Conservation (phyloP, 164 flowering plant genomes). For the Vitis riparia region DNA sequence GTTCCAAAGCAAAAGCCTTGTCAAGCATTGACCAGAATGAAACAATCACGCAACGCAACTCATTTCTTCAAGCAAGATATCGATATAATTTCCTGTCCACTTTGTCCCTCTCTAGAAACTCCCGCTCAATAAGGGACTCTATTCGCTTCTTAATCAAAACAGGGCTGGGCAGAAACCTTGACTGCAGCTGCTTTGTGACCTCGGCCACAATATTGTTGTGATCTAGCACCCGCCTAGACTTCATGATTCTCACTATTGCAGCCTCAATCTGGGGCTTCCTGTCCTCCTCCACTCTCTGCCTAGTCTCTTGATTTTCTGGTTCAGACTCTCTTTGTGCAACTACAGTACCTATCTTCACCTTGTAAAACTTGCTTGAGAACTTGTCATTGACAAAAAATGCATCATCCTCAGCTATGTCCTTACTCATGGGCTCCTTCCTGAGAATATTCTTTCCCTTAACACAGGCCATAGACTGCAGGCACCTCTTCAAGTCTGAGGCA, state of each 20-base stretch:
- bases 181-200: slow-evolving; percentile 17
- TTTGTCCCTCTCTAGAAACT: slow-evolving; percentile 20
- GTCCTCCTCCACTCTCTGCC: slow-evolving; percentile 31
- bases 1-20: too few species aligned
- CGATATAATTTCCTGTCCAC: slow-evolving; percentile 15
- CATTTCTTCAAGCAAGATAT: slow-evolving; percentile 12
- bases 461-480: slow-evolving; percentile 64
- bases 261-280: slow-evolving; percentile 31
- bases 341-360: slow-evolving; percentile 13
- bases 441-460: slow-evolving; percentile 33
- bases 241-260: slow-evolving; percentile 33
- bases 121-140: slow-evolving; percentile 21
- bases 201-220: slow-evolving; percentile 15
- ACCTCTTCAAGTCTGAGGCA: slow-evolving; percentile 57
- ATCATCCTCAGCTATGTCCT: slow-evolving; percentile 1
- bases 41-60: too few species aligned
- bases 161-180: slow-evolving; percentile 14
- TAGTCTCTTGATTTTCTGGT: slow-evolving; percentile 26
- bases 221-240: slow-evolving; percentile 18
- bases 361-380: neutral
- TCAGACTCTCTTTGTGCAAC: slow-evolving; percentile 26
- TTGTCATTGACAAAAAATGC: neutral
- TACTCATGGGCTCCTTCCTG: neutral
- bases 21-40: too few species aligned
- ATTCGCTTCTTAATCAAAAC: slow-evolving; percentile 16